Evolutionary conservation across 2,329 filamentous ascomycete genomes (phyloP).

Genomic region (Penicillium sp.): DNA sequence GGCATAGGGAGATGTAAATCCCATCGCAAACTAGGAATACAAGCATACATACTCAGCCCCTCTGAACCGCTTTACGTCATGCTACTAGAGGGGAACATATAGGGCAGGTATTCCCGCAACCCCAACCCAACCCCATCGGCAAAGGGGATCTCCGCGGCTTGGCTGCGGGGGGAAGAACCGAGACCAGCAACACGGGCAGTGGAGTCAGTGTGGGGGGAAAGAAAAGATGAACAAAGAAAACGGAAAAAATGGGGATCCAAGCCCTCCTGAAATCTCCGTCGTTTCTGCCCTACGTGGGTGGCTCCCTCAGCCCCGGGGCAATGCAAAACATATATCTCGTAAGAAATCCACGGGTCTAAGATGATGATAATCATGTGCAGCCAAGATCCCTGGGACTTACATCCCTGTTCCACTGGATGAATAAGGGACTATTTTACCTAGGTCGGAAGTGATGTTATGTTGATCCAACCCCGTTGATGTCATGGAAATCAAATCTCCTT

Average conservation of each 20-base stretch:
- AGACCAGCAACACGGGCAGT: background rate
- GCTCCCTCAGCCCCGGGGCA: background rate
- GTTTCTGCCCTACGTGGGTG: background rate
- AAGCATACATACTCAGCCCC: background rate
- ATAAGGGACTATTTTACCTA: background rate
- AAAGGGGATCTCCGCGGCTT: background rate
- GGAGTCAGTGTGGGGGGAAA: too few species aligned
- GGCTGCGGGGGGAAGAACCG: background rate
- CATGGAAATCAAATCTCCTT: background rate
- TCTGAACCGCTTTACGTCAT: background rate
- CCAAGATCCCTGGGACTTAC: background rate
- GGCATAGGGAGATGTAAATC: slow-evolving; percentile 9
- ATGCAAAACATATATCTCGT: background rate
- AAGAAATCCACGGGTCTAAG: background rate
- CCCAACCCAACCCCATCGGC: background rate
- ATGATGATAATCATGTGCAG: background rate
- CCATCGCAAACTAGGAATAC: background rate
- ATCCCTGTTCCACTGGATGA: background rate
- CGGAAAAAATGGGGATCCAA: background rate
- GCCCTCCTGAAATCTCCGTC: too few species aligned
- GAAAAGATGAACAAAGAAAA: background rate
- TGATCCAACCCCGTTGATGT: background rate
- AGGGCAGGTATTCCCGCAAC: background rate
- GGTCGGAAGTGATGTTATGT: background rate
- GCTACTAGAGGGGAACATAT: background rate